Evolutionary conservation across 2,329 filamentous ascomycete genomes (phyloP), one percentile per base, ranked within the genome.

Genomic region (Pseudogymnoascus sp.): DNA sequence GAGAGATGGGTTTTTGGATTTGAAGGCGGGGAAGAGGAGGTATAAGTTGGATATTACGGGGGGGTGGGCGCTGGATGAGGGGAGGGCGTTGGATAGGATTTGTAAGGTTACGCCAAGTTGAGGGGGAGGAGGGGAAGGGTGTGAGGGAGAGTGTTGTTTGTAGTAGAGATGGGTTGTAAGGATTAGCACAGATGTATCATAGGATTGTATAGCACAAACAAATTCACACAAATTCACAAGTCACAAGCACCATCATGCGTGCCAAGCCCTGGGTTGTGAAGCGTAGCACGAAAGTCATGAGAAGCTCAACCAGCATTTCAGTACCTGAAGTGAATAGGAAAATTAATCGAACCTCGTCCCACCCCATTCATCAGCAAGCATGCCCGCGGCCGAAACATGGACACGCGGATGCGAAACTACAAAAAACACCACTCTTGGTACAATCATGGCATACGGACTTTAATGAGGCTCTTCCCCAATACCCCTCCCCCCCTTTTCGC

Each of bases 1-100:
- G 14, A 79, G 83, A 62, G 82, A 83, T 64, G 85, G 84, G 0
- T 86, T 84, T 66, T 77, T 79, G 40, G 76, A 77, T 63, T 75
- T 87, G 60, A 73, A 71, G 61, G 74, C 85, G 12, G 75, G 80
- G 10, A 79, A 76, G 16, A 73, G 74, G n/a, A 61, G n/a, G 62
- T 85, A 83, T 71, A 86, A 85, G 75, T 72, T 87, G 21, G 85
- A 87, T 68, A 76, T 86, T 14, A 77, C 76, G 2, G 78, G 79
- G 40, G 84, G 82, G 0, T 86, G 83, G 76, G 81, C 81, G 21
- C 76, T 86, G 60, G 85, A 87, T 42, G 77, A 81, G 3, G 86
- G 86, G 47, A 78, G 77, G 63, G 82, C 82, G 3, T 71, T 88
- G 62, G 85, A 87, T 73, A 78, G 81, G 66, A 23, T 47, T 26